Base-by-base conservation (phyloP, 495 filamentous ascomycete species). In the Cenococcum geophilum region DNA sequence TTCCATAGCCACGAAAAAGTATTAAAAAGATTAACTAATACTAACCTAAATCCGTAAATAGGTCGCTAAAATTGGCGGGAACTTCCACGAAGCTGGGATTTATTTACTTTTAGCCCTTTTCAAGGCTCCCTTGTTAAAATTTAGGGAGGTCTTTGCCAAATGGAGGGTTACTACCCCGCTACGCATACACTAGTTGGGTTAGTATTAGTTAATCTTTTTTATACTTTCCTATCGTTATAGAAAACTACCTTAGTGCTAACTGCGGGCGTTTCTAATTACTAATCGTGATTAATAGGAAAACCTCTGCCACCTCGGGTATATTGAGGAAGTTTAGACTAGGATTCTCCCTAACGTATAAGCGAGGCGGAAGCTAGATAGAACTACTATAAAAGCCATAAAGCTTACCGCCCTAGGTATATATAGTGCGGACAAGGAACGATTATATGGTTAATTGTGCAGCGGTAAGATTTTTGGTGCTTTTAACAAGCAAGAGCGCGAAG, bases 391-490 rank as follows among this genome's bases (percentile, higher is more conserved):
- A 68, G 56, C 35, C 14, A 20, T 63, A 63, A 32, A 64, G 60
- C 10, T 37, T 59, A 58, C 6, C 14, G 16, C 62, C 49, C 57
- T 62, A 55, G 56, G 0, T 53, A 55, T 14, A 56, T 54, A 10
- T 57, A 47, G 21, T 36, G 49, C 37, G n/a, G 50, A 67, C 53
- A 21, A 23, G 32, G 10, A 60, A 37, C 42, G 22, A 32, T 34
- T 66, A 45, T 67, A 62, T 23, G 63, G 25, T 6, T 55, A 61
- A 32, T 51, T 65, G n/a, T 34, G 58, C 42, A 66, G 66, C 35
- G 68, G 70, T 1, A 42, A 71, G 27, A 69, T 58, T 16, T 73
- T 76, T 49, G 35, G 57, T 5, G 55, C 62, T n/a, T 76, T 75
- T 42, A 61, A 40, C 25, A 53, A 71, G 8, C 23, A 61, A 36